Evolutionary conservation across 2,329 filamentous ascomycete genomes (phyloP), one percentile per base, ranked within the genome.

Genomic region (Cyphellophora europaea): DNA sequence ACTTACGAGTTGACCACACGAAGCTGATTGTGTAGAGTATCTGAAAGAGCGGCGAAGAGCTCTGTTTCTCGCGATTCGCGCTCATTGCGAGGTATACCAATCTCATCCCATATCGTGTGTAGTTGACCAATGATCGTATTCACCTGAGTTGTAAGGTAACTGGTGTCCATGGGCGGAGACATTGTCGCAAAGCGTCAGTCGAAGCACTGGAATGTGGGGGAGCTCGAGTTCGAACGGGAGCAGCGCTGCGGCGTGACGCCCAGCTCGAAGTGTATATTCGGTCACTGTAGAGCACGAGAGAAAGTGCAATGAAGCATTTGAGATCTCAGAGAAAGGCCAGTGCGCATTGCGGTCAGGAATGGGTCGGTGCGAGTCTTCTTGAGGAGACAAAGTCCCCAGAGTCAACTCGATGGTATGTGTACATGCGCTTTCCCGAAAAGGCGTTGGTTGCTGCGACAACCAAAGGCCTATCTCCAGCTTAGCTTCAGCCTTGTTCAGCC

Each of bases 41-140:
- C 86, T 4, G 89, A 95, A 36, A 98, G 72, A 36, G 89, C 88
- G 37, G 79, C 73, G 59, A 96, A 96, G 43, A 98, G 77, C 87
- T 95, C 86, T 56, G 84, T 75, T 57, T 96, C 89, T 52, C 91
- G 74, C 32, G 76, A 72, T 56, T 96, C 87, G 53, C 91, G 82
- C 60, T 96, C 91, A 77, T 94, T 87, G 53, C 68, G 77, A 17
- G 89, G 77, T n/a, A 98, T 83, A 40, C 91, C 91, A 53, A 98
- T 98, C 57, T 98, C 89, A 59, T 98, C 91, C 54, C 95, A 98
- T 38, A 96, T 74, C 47, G 82, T 83, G 62, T 96, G 89, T 42
- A 98, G 74, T 63, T 95, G 87, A 59, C 77, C 77, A 57, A 96
- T 87, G 55, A 94, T 95, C 53, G 76, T 86, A 49, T 86, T 91